Base-by-base conservation (phyloP, 2,329 filamentous ascomycete genomes). In the Aspergillus amoenus region DNA sequence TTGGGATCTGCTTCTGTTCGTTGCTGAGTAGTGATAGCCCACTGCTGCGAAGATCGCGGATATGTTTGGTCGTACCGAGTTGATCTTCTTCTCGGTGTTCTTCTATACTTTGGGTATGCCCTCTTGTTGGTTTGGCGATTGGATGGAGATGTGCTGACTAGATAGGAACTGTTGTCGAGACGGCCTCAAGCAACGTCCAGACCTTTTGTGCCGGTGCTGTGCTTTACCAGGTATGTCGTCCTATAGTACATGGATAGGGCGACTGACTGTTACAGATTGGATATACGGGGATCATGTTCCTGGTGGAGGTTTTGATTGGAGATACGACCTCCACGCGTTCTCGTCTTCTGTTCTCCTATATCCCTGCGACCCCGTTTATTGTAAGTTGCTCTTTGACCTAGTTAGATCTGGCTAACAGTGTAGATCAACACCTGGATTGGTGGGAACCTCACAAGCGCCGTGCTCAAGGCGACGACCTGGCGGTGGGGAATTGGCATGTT, bases 401-500 rank as follows among this genome's bases (percentile, higher is more conserved):
- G 15, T 27, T 13, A 15, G 3, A 9, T 7, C 1, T 24, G 1
- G 44, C 39, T 34, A n/a, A 37, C 8, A 55, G 52, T 41, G 21
- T 51, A 73, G 69, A 76, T 85, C 68, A 88, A 87, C 64, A 84
- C 84, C 0, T 88, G 85, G 85, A 78, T 87, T 13, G 83, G 82
- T 59, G 85, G 85, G 18, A 80, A 83, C 59, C 72, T 88, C 49
- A 79, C 82, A 0, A 66, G 70, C 0, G 77, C 81, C 0, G 82
- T 87, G 0, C 65, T 87, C 18, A 63, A 56, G 0, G 68, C 66
- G 2, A 82, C 82, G 0, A 79, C 75, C 2, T 88, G 85, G 85
- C 72, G 79, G 57, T 87, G 84, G 84, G 85, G 85, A 13, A 78
- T 85, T 22, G 85, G 84, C 61, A 87, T 88, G 84, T 88, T 82